Percentiles rank a stretch among this genome's conserved stretches.
These are phyloP conservation scores for Rubroboletus pulcherrimus DNA, from an alignment of 768 basidiomycete genomes.

Conservation along the genomic window DNA sequence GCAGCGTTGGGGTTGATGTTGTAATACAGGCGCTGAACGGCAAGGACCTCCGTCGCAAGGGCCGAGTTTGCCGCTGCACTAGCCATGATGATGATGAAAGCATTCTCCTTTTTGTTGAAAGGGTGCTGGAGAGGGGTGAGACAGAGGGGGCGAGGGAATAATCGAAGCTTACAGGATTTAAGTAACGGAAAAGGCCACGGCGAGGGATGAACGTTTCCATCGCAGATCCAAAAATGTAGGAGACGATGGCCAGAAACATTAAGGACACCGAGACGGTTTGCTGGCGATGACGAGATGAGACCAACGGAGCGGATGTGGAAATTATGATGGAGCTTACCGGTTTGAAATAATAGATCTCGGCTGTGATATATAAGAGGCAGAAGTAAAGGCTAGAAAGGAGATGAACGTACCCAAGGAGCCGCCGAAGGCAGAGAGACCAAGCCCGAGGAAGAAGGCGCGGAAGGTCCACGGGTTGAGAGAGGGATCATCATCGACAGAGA, in stretches of 20 bases:
- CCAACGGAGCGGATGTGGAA: not conserved
- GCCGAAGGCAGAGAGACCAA: conserved; percentile 50
- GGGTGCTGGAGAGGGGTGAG: conserved; percentile 38
- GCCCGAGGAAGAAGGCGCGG: conserved; percentile 50
- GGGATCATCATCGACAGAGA: conserved; percentile 35
- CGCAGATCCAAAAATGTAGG: conserved; percentile 46
- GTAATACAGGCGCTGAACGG: conserved; percentile 52
- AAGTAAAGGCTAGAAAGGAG: not conserved
- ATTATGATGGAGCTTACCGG: conserved; percentile 32
- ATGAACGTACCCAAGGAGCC: conserved; percentile 41
- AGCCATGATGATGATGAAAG: conserved; percentile 56
- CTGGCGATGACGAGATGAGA: conserved; percentile 24
- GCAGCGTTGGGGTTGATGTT: conserved; percentile 46
- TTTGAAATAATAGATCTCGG: conserved; percentile 61
- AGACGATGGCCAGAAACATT: conserved; percentile 52
- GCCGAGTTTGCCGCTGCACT: conserved; percentile 52
- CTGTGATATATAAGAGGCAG: conserved; percentile 22
- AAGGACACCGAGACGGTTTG: conserved; percentile 50
- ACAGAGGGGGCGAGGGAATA: not conserved
- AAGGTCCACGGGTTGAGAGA: conserved; percentile 34
- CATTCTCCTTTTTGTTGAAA: conserved; percentile 59
- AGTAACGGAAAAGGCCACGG: conserved; percentile 41
- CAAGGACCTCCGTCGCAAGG: conserved; percentile 50
- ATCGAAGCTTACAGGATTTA: conserved; percentile 41
- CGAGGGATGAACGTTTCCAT: conserved; percentile 47